Evolutionary conservation across 192 early-diverging fungal genomes (phyloP).

Genomic region (Mortierella alpina): DNA sequence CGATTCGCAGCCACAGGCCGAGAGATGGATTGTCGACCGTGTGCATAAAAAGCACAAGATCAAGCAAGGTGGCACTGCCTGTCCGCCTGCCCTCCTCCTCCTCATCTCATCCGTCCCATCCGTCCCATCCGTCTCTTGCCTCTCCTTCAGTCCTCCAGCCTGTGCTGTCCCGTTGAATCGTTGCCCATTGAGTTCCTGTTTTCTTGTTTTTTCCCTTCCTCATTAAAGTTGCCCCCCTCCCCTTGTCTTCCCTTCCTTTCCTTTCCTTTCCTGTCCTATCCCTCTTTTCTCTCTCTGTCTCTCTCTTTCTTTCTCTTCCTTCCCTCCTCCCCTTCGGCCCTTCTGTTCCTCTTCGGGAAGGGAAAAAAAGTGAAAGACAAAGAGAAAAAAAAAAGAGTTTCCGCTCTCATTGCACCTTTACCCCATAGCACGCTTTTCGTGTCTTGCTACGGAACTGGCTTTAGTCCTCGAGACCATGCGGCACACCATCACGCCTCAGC

Average conservation of each 20-base stretch:
- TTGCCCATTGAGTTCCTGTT: background rate
- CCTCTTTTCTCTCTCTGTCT: background rate
- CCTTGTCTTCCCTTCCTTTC: background rate
- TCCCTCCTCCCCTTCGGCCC: background rate
- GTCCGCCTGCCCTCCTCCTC: no score
- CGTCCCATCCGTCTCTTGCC: background rate
- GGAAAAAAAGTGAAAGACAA: no score
- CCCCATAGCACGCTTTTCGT: no score
- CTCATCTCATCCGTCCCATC: background rate
- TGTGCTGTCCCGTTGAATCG: background rate
- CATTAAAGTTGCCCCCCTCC: background rate
- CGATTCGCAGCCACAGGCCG: no score
- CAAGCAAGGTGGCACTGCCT: no score
- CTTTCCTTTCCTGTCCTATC: background rate
- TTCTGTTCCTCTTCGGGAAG: background rate
- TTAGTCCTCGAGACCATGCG: slow-evolving; percentile 3
- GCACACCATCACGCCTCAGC: slow-evolving; percentile 18
- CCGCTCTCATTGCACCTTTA: no score
- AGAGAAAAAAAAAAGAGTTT: background rate
- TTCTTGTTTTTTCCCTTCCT: background rate
- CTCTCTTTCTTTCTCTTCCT: background rate
- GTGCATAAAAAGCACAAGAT: no score
- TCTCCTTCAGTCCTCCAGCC: background rate
- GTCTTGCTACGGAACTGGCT: no score
- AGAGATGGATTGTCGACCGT: no score